These are phyloP conservation scores for barley (Hordeum vulgare) DNA, from an alignment of 176 grass and related monocot genomes.

Conservation along the genomic window DNA sequence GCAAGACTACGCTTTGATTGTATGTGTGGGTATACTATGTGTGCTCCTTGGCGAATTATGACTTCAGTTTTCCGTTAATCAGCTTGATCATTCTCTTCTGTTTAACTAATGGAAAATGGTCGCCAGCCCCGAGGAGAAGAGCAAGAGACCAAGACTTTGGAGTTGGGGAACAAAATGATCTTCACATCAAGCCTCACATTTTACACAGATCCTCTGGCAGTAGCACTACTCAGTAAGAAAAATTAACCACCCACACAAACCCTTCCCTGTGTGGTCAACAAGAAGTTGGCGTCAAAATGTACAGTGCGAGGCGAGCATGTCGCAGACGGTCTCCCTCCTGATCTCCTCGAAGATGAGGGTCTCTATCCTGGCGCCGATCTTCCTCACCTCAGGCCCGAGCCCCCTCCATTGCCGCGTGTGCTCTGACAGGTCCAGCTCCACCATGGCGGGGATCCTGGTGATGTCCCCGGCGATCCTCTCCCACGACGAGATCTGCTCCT, in stretches of 20 bases:
- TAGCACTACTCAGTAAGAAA: neutral
- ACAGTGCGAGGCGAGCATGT: conserved; percentile 58
- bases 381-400: conserved; percentile 23
- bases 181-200: conserved; percentile 31
- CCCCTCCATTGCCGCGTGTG: conserved; percentile 34
- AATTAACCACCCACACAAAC: neutral
- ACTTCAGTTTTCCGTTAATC: fast-evolving
- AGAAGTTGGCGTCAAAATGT: conserved; percentile 36
- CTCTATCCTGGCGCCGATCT: conserved; percentile 70
- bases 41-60: no score
- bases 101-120: neutral
- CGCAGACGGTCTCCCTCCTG: conserved; percentile 45
- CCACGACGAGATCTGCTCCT: conserved; percentile 52
- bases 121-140: neutral
- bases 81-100: no score
- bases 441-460: conserved; percentile 41
- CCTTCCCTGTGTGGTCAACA: conserved; percentile 20
- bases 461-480: conserved; percentile 61
- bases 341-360: conserved; percentile 89
- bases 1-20: neutral
- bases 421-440: conserved; percentile 50
- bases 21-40: neutral
- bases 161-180: conserved; percentile 7
- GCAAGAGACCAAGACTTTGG: conserved; percentile 19
- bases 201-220: conserved; percentile 3